Evolutionary conservation across 2,329 filamentous ascomycete genomes (phyloP), one percentile per base, ranked within the genome.

Genomic region (Hymenotorrendiella dingleyae): DNA sequence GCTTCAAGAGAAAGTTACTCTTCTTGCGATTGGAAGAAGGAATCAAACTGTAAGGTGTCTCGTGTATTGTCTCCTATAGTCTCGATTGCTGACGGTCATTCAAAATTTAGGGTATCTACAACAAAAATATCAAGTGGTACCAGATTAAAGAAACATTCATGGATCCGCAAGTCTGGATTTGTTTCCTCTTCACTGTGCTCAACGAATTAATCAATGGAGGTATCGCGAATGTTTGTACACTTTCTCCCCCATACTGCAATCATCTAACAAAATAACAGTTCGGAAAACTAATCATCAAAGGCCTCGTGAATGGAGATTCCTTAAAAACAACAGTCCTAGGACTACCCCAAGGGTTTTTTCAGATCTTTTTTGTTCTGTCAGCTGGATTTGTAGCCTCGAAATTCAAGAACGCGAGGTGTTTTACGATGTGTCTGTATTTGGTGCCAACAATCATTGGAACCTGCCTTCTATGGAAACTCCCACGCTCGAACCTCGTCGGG

Each of bases 131-230:
- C 52, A 73, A 73, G 45, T 62, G 58, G 51, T 60, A 64, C 10
- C 72, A 75, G 44, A 67, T 75, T 26, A 62, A 63, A 0, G 72
- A 75, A 49, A 70, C 70, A 0, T 53, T 71, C 6, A 27, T 57
- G 4, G 69, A 72, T 40, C 60, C 65, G 0, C 67, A 71, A 50
- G 62, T 71, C 6, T 70, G 67, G 66, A 56, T 70, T 1, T 47
- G 69, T 4, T 67, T 68, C 40, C 45, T 70, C 1, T 72, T 67
- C 40, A 65, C 65, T 3, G 58, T 78, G 0, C 57, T 75, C 14
- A 78, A 78, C 43, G 73, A 78, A 50, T 60, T 65, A 2, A 67
- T 77, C 48, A 78, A 68, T 36, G 72, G 72, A 3, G 74, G 74
- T 0, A 57, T 74, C 7, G 68, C 73, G 4, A 76, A 73, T 24